phyloP scores from a whole-genome alignment of 805 yeast species.

The Blastobotrys terrestris region DNA sequence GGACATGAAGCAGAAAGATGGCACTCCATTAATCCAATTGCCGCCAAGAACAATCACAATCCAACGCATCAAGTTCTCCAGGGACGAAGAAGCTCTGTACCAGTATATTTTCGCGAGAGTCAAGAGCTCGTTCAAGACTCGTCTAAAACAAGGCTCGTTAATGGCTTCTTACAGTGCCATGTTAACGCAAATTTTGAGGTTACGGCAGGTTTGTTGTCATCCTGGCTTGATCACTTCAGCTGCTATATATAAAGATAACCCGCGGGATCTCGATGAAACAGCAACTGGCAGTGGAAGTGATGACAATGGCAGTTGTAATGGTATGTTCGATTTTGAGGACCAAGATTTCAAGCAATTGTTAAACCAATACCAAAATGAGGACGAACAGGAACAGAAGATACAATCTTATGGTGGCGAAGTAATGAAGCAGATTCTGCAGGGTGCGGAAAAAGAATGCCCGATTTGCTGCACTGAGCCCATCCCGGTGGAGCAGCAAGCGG shows the following conservation, averaged over 20 bases:
- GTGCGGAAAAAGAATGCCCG: conserved; percentile 63
- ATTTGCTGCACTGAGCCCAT: conserved; percentile 74
- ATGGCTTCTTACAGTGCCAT: conserved; percentile 70
- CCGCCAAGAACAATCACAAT: conserved; percentile 72
- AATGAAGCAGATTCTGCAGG: conserved; percentile 23
- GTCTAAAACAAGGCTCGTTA: conserved; percentile 50
- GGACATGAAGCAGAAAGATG: conserved; percentile 68
- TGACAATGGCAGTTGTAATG: conserved; percentile 9
- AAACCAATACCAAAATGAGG: conserved; percentile 12
- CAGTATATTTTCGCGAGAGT: conserved; percentile 64
- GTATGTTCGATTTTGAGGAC: conserved; percentile 22
- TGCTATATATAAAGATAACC: conserved; percentile 3
- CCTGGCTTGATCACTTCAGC: conserved; percentile 51
- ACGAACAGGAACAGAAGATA: conserved; percentile 12
- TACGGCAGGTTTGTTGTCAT: conserved; percentile 88
- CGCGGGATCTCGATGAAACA: conserved; percentile 13
- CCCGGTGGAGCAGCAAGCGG: conserved; percentile 43
- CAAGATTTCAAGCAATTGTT: conserved; percentile 20
- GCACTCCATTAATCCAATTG: conserved; percentile 63
- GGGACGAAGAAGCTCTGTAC: conserved; percentile 60
- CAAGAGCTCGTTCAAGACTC: conserved; percentile 34
- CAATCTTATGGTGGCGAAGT: conserved; percentile 19
- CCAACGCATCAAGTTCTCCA: conserved; percentile 60
- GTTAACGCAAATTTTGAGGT: conserved; percentile 71
- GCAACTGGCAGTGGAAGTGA: conserved; percentile 13